Evolutionary conservation across 441 rosid species (phyloP).

Genomic region (Populus hybrid): DNA sequence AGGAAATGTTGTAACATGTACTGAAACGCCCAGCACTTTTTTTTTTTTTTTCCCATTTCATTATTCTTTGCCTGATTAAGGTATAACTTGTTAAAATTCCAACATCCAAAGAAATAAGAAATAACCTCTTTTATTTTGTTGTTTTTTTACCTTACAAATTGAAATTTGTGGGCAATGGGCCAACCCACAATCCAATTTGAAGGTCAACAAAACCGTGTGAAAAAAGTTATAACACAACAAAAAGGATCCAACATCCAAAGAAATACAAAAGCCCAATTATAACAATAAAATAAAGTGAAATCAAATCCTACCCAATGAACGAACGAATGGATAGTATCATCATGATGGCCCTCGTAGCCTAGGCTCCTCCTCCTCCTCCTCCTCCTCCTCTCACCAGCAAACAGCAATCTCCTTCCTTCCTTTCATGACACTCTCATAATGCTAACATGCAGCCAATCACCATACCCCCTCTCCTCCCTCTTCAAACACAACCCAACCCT

Average conservation of each 20-base stretch:
- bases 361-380: background rate
- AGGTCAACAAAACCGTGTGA: no score
- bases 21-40: no score
- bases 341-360: background rate
- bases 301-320: background rate
- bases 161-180: background rate
- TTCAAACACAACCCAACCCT: background rate
- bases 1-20: no score
- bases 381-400: background rate
- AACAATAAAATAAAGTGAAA: no score
- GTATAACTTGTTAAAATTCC: no score
- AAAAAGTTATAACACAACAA: no score
- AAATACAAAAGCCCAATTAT: background rate
- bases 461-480: background rate
- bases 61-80: no score
- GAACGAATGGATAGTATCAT: background rate
- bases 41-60: no score
- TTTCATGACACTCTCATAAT: no score
- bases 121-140: background rate
- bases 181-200: background rate
- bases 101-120: no score
- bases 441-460: background rate
- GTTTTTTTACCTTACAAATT: background rate
- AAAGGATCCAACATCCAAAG: background rate
- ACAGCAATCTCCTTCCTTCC: background rate